Base-by-base conservation (phyloP, 106 monocot genomes). In the Dendrobium nobile region DNA sequence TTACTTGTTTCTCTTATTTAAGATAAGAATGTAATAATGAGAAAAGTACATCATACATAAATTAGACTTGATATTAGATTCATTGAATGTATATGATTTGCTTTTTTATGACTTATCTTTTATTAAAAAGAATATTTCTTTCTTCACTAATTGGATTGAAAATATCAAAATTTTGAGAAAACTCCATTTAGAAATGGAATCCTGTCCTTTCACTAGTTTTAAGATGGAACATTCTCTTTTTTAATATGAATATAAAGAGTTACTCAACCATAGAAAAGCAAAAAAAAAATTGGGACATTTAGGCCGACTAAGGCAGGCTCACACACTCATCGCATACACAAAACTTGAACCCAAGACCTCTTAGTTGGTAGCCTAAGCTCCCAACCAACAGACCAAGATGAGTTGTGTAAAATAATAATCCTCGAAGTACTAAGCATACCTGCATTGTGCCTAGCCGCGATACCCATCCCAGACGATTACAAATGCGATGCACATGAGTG, bases 401-500 rank as follows among this genome's bases (percentile, higher is more conserved):
- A 28, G 28, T 28, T 28, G 28, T 28, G 28, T 28, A 28, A 28
- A 75, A 31, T 17, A 13, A 41, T 41, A 54, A 54, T 41, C 58
- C 4, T 72, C 15, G 3, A 19, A 56, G 2, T 43, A 28, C 16
- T 78, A 13, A 31, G 41, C 31, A 51, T 72, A 99, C 99, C 95
- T 87, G 79, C 77, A 41, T 84, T 80, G 88, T 86, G 11, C 91
- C 99, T 9, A 75, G 85, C 77, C 86, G 86, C 42, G 90, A 91
- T 72, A 99, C 99, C 99, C 95, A 99, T 82, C 93, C 93, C 70
- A 99, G 88, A 11, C 99, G 91, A 86, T 99, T 99, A 80, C 87
- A 89, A 74, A 99, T 95, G 9, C 99, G 91, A 87, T 99, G 99
- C n/a, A 99, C 95, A 82, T 93, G 99, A 77, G 99, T 99, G 79